Percentiles rank a stretch among this genome's conserved stretches.
Evolutionary conservation across 495 filamentous ascomycete species (phyloP).

Genomic region (Aspergillus saccharolyticus): DNA sequence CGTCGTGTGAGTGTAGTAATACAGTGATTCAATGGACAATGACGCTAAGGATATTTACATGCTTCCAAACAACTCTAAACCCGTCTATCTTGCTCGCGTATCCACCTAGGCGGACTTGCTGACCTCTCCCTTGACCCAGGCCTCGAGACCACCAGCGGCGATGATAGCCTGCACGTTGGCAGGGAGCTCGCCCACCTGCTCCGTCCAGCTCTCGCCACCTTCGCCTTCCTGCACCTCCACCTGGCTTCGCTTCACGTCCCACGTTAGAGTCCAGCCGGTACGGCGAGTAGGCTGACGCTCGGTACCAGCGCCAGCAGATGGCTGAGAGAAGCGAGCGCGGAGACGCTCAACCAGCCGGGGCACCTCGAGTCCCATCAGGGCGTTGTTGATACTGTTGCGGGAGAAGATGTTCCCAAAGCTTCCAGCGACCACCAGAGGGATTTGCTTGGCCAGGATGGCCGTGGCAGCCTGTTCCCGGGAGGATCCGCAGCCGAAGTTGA

Average conservation of each 20-base stretch:
- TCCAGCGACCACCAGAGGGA: slow-evolving; percentile 77
- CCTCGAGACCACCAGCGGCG: slow-evolving; percentile 67
- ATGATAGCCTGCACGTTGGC: slow-evolving; percentile 90
- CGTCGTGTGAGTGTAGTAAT: not conserved
- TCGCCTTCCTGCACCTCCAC: slow-evolving; percentile 68
- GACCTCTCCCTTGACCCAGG: slow-evolving; percentile 76
- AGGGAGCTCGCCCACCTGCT: slow-evolving; percentile 80
- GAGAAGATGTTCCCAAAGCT: slow-evolving; percentile 88
- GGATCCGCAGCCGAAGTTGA: slow-evolving; percentile 84
- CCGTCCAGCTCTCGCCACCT: slow-evolving; percentile 59
- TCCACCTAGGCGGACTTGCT: not conserved
- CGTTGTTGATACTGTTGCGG: slow-evolving; percentile 90
- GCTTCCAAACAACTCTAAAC: not conserved
- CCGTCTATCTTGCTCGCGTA: not conserved
- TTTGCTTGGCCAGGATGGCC: slow-evolving; percentile 77
- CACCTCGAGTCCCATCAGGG: slow-evolving; percentile 76
- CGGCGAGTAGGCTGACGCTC: slow-evolving; percentile 56
- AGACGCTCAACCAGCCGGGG: slow-evolving; percentile 67
- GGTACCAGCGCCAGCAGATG: slow-evolving; percentile 6
- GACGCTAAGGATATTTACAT: not conserved
- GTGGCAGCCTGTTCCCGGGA: slow-evolving; percentile 88
- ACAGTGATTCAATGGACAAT: not conserved
- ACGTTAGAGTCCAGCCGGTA: slow-evolving; percentile 82
- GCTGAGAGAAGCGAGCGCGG: slow-evolving; percentile 52
- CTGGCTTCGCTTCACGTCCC: slow-evolving; percentile 72